Evolutionary conservation across 768 basidiomycete species (phyloP).

Genomic region (Gloeopeniophorella convolvens): DNA sequence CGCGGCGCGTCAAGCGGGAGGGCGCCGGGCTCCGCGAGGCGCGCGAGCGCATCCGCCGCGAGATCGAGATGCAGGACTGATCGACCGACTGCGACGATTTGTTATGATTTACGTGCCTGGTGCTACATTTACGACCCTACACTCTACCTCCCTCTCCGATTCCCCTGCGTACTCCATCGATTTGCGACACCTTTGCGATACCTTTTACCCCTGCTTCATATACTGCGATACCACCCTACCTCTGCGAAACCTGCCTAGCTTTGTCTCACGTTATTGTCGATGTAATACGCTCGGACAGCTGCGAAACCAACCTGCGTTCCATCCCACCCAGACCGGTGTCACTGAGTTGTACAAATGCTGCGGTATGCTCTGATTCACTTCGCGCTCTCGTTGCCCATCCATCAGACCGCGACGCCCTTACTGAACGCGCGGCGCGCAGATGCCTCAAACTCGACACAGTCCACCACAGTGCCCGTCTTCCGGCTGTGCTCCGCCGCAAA

Average conservation of each 20-base stretch:
- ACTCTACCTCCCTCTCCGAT: neutral
- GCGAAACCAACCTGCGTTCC: neutral
- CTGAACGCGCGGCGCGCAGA: constrained; percentile 34
- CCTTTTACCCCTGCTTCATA: constrained; percentile 5
- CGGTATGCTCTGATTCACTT: no score
- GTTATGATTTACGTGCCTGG: neutral
- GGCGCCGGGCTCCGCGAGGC: constrained; percentile 72
- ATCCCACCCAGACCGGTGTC: neutral
- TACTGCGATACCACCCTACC: constrained; percentile 7
- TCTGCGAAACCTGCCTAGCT: constrained; percentile 13
- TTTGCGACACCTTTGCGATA: constrained; percentile 21
- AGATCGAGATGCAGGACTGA: constrained; percentile 64
- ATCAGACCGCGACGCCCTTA: neutral
- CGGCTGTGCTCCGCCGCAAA: constrained; percentile 84
- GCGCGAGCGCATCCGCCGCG: constrained; percentile 72
- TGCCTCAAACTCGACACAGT: constrained; percentile 61
- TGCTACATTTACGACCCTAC: constrained; percentile 13
- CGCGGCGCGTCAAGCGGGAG: constrained; percentile 63
- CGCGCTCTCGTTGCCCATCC: neutral
- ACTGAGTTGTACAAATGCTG: no score
- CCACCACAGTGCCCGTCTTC: constrained; percentile 58
- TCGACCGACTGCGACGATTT: neutral
- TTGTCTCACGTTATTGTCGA: constrained; percentile 8
- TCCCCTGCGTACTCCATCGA: constrained; percentile 2
- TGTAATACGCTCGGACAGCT: neutral